Base-by-base conservation (phyloP, 495 filamentous ascomycete species). In the Daldinia caldariorum region DNA sequence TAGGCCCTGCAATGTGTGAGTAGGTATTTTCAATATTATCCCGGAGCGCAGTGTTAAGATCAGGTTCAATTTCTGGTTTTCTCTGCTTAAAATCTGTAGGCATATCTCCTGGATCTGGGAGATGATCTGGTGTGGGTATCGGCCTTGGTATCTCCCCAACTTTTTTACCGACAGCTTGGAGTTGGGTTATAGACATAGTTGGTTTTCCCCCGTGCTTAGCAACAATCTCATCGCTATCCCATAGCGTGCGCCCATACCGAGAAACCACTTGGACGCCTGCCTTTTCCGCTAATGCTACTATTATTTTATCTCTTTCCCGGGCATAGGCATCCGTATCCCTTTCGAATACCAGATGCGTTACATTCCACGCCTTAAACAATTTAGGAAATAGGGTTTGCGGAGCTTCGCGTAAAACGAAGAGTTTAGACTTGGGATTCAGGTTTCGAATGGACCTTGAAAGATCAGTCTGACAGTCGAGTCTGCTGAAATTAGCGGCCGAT, bases 261-360 rank as follows among this genome's bases (percentile, higher is more conserved):
- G 84, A 75, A 32, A 91, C 79, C 0, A 92, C 87, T 66, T 90
- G 73, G 10, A 92, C 87, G 0, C 89, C 90, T 1, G 85, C 87
- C 51, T 88, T 77, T 65, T 85, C 80, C 1, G 89, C 90, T 34
- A 87, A 64, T 5, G 79, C 75, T 13, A 84, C 78, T 35, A 92
- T 81, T 8, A 74, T 72, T 43, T 75, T 80, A 76, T 92, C 90
- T 38, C 90, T 75, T 14, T 87, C 82, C 9, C 83, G 79, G 4
- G 85, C 90, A 74, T 91, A 91, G 0, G 88, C 82, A 78, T 92
- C 90, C 2, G 88, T 90, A 64, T 92, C 90, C 68, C 89, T 90
- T 74, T 92, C 89, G 70, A 91, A 92, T 0, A 91, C 90, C 3
- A 92, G 76, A 79, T 92, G 90, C 0, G 88, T 88, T 29, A 90